Evolutionary conservation across 257 asterid genomes (phyloP).

Genomic region (Linderniella brevidens): DNA sequence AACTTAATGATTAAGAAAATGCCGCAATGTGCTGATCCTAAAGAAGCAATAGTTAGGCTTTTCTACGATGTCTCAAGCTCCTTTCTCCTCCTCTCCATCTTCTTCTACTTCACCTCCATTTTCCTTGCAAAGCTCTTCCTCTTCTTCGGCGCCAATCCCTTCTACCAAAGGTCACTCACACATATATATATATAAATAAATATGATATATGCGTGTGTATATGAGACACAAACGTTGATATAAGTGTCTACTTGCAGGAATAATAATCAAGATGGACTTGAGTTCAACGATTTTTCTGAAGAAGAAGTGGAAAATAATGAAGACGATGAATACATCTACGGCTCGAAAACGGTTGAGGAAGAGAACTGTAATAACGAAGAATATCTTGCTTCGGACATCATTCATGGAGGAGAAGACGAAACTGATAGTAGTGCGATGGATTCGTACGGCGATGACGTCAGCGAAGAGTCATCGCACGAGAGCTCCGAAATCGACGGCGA

Average conservation of each 20-base stretch:
- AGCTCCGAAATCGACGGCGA: slow-evolving; percentile 4
- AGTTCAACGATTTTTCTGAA: slow-evolving; percentile 29
- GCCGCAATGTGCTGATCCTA: slow-evolving; percentile 62
- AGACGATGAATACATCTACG: slow-evolving; percentile 14
- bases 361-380: neutral
- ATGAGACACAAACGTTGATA: neutral
- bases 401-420: neutral
- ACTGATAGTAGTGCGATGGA: neutral
- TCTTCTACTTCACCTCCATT: slow-evolving; percentile 66
- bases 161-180: slow-evolving; percentile 39
- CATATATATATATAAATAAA: neutral
- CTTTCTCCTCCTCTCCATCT: slow-evolving; percentile 48
- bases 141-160: slow-evolving; percentile 66
- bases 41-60: slow-evolving; percentile 38
- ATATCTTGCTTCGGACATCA: slow-evolving; percentile 8
- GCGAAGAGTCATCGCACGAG: slow-evolving; percentile 12
- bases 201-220: neutral
- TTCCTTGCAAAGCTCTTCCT: slow-evolving; percentile 44
- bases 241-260: slow-evolving; percentile 19
- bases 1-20: slow-evolving; percentile 21
- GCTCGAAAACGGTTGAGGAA: slow-evolving; percentile 12
- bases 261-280: slow-evolving; percentile 38
- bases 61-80: slow-evolving; percentile 63
- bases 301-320: slow-evolving; percentile 32
- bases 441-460: no score